Conservation (phyloP, 306 rosid species). For the Fragaria ananassa region DNA sequence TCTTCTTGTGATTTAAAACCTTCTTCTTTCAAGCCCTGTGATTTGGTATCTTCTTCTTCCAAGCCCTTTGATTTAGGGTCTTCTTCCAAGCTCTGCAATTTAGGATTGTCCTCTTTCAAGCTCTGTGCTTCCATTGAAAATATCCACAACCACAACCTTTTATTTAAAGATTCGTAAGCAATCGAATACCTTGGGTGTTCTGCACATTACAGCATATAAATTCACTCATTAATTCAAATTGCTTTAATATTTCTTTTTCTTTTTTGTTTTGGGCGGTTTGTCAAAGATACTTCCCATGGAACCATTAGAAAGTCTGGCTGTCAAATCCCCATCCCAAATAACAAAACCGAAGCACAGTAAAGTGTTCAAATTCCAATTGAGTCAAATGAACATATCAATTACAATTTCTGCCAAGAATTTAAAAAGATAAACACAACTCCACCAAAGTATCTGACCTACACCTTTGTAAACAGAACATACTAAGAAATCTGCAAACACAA, state of each 20-base stretch:
- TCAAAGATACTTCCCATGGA: not conserved
- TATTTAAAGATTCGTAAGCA: not conserved
- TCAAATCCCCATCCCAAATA: too few relatives aligned
- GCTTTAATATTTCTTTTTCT: not conserved
- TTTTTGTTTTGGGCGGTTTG: not conserved
- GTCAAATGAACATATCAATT: too few relatives aligned
- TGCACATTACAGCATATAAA: not conserved
- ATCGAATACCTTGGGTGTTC: not conserved
- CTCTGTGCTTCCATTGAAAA: constrained; percentile 3
- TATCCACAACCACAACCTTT: not conserved
- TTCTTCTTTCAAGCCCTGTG: not conserved
- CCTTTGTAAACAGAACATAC: too few relatives aligned
- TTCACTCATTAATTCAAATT: not conserved
- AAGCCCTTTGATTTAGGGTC: not conserved
- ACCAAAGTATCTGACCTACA: too few relatives aligned
- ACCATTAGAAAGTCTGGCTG: not conserved
- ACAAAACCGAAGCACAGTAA: too few relatives aligned
- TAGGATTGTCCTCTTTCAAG: not conserved
- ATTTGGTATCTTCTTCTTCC: not conserved
- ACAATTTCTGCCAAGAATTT: too few relatives aligned
- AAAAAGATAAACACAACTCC: too few relatives aligned
- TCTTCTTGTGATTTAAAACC: not conserved
- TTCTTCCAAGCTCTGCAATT: not conserved
- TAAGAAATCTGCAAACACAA: too few relatives aligned
- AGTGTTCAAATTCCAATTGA: too few relatives aligned